Conservation (phyloP, 805 yeast genomes). For the Pichia scutulata region DNA sequence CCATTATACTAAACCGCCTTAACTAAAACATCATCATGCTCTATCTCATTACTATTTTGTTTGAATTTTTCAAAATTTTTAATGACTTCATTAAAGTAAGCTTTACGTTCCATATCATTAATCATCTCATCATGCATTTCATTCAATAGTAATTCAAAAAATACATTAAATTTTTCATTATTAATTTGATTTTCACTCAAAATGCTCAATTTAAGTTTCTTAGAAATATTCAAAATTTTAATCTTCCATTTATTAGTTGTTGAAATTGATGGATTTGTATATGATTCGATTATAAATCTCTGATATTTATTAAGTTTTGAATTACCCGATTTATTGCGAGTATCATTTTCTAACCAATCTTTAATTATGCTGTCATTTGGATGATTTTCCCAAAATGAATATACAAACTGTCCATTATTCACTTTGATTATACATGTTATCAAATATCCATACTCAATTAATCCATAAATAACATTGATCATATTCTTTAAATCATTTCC, state of each 20-base stretch:
- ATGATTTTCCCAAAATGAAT: conserved; percentile 22
- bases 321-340: neutral
- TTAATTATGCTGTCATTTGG: conserved; percentile 14
- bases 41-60: neutral
- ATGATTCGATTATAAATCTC: conserved; percentile 9
- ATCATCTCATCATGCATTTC: conserved; percentile 11
- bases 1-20: neutral
- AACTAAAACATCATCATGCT: neutral
- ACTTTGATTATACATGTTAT: conserved; percentile 10
- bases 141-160: conserved; percentile 14
- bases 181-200: conserved; percentile 1
- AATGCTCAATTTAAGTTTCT: conserved; percentile 7
- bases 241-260: conserved; percentile 3
- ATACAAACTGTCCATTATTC: conserved; percentile 12
- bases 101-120: neutral
- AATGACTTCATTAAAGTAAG: neutral
- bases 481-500: conserved; percentile 16
- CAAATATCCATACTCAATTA: conserved; percentile 9
- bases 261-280: conserved; percentile 11
- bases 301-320: conserved; percentile 6
- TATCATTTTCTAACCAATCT: conserved; percentile 8
- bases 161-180: conserved; percentile 11
- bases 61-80: neutral
- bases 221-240: conserved; percentile 12
- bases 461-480: conserved; percentile 12